Evolutionary conservation across 2,329 filamentous ascomycete species (phyloP).

Genomic region (Phialophora expanda): DNA sequence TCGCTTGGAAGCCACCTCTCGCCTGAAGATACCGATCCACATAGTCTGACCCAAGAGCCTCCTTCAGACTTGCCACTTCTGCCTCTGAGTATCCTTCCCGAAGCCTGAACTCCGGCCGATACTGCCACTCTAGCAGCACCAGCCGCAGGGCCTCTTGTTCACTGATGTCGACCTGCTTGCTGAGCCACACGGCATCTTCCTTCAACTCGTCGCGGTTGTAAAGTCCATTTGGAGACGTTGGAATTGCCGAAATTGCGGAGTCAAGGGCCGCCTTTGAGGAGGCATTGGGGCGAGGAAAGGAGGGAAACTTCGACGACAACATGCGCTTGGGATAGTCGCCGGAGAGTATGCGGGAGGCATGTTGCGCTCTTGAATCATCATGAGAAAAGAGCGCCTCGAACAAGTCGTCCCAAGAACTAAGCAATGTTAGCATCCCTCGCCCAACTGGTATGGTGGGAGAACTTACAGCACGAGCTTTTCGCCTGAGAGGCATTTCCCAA

Average conservation of each 20-base stretch:
- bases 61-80: constrained; percentile 75
- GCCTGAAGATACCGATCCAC: constrained; percentile 60
- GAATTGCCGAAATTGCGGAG: constrained; percentile 81
- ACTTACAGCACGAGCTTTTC: constrained; percentile 32
- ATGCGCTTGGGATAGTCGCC: constrained; percentile 28
- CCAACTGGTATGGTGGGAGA: neutral
- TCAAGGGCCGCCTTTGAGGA: constrained; percentile 73
- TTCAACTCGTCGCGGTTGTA: constrained; percentile 82
- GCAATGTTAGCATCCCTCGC: constrained; percentile 18
- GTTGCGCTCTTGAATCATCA: constrained; percentile 19
- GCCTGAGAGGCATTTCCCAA: constrained; percentile 44
- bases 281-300: constrained; percentile 23
- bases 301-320: constrained; percentile 26
- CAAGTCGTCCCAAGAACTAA: constrained; percentile 37
- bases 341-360: constrained; percentile 27
- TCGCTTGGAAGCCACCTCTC: constrained; percentile 30
- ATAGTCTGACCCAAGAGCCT: constrained; percentile 70
- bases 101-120: constrained; percentile 73
- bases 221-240: constrained; percentile 67
- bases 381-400: constrained; percentile 32
- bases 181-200: constrained; percentile 83
- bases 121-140: constrained; percentile 82
- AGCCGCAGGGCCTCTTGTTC: constrained; percentile 81
- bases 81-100: constrained; percentile 75
- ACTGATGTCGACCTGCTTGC: constrained; percentile 76